Evolutionary conservation across 2,329 filamentous ascomycete genomes (phyloP), one percentile per base, ranked within the genome.

Genomic region (Colletotrichum nymphaeae): DNA sequence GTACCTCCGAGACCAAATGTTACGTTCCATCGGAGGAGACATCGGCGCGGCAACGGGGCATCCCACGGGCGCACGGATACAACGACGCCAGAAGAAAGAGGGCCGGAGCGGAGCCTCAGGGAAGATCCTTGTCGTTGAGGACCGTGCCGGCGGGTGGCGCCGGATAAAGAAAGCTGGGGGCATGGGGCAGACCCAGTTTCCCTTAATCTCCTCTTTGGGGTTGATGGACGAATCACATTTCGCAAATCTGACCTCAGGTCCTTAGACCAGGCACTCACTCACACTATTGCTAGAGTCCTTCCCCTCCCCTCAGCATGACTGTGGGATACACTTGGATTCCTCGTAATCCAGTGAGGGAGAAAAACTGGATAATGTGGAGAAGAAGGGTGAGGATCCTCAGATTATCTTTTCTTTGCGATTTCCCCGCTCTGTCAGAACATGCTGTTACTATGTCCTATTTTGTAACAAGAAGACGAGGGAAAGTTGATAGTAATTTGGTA

Each of bases 1-100:
- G 32, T 32, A 16, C 24, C 22, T 56, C 28, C 53, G 5, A 24
- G n/a, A 68, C 24, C n/a, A 22, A 35, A 69, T 69, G 53, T 69
- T n/a, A 73, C 70, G 70, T 73, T 73, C 66, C 70, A 73, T 73
- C 70, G 59, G 70, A 46, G 59, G 70, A 46, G 53, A 60, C 14
- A 63, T 55, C 55, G 59, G 59, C 59, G 55, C 19, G 19, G 42
- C 37, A 35, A 35, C 32, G 11, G 32, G 32, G 32, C 32, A 35
- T 35, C 32, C 32, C 37, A 42, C 37, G 37, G 16, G 37, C 16
- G 37, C 37, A 16, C 14, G 5, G 37, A 42, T 42, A 42, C 37
- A 16, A 16, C 37, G 14, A 16, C 37, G 37, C 16, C 37, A 42
- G 37, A 42, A 42, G 37, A 42, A 42, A 42, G 37, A 16, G 37